Conservation (phyloP, 1,139 yeast genomes). For the Diutina catenulata region DNA sequence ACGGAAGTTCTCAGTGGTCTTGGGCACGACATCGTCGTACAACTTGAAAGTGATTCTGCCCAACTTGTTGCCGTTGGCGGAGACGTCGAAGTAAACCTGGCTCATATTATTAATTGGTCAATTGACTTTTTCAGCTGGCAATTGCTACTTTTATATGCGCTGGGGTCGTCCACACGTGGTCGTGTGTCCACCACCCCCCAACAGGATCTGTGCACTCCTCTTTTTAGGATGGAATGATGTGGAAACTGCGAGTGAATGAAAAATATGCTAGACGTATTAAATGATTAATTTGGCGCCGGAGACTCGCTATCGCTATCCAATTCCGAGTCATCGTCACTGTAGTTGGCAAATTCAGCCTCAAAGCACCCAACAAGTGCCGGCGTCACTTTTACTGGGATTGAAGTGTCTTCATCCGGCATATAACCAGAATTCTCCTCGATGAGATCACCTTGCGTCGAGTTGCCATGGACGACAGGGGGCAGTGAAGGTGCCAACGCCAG, state of each 20-base stretch:
- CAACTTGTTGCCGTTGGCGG: slow-evolving; percentile 27
- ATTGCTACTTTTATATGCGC: neutral
- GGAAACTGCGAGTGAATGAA: neutral
- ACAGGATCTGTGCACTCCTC: neutral
- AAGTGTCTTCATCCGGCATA: no score
- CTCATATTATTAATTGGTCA: slow-evolving; percentile 20
- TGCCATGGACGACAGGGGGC: no score
- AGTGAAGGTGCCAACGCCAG: no score
- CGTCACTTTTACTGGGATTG: no score
- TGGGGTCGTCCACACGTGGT: neutral
- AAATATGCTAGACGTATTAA: no score
- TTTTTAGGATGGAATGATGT: neutral
- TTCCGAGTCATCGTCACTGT: no score
- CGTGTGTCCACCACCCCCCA: neutral
- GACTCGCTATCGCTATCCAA: no score
- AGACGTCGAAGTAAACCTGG: slow-evolving; percentile 65
- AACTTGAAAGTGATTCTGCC: slow-evolving; percentile 78
- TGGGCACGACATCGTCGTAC: slow-evolving; percentile 91
- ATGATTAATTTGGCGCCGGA: no score
- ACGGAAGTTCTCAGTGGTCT: slow-evolving; percentile 97
- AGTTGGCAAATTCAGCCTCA: no score
- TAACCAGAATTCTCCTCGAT: no score
- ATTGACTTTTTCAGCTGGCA: neutral
- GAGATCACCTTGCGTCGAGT: no score
- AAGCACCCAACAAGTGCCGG: no score